phyloP scores from a whole-genome alignment of 805 yeast genomes.

The Nakazawaea anatomiae region DNA sequence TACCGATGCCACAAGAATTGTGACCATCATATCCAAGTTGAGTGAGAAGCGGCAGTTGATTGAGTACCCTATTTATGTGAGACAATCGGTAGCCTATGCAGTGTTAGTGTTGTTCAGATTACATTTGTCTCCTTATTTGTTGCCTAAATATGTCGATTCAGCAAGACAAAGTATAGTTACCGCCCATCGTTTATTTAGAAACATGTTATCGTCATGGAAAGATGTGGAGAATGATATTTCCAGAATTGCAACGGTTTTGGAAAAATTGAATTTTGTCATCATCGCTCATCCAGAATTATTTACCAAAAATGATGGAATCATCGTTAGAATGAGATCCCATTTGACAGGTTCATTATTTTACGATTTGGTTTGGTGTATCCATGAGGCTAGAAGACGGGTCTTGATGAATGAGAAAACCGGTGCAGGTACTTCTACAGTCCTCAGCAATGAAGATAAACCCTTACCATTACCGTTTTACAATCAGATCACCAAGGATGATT shows the following conservation, averaged over 20 bases:
- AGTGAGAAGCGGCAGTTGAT: slow-evolving; percentile 64
- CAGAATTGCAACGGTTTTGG: slow-evolving; percentile 85
- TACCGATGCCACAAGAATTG: slow-evolving; percentile 70
- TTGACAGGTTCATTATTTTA: slow-evolving; percentile 86
- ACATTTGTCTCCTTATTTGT: slow-evolving; percentile 68
- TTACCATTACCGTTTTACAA: slow-evolving; percentile 85
- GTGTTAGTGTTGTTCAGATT: slow-evolving; percentile 75
- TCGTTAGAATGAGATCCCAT: slow-evolving; percentile 86
- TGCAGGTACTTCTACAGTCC: slow-evolving; percentile 9
- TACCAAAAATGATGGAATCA: slow-evolving; percentile 65
- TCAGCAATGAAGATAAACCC: slow-evolving; percentile 34
- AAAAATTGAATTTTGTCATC: slow-evolving; percentile 79
- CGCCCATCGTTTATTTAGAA: slow-evolving; percentile 80
- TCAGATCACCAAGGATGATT: slow-evolving; percentile 85
- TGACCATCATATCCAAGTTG: slow-evolving; percentile 70
- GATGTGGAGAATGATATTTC: slow-evolving; percentile 86
- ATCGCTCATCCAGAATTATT: slow-evolving; percentile 84
- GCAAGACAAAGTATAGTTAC: slow-evolving; percentile 93
- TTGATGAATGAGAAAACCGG: slow-evolving; percentile 25
- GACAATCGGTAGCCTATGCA: slow-evolving; percentile 81
- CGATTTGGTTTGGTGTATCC: slow-evolving; percentile 90
- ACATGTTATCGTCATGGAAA: slow-evolving; percentile 88
- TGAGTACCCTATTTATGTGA: slow-evolving; percentile 79
- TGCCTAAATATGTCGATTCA: slow-evolving; percentile 74
- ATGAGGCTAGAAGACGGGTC: slow-evolving; percentile 81